A percentile compares a stretch with the other conserved stretches of the same genome.
phyloP scores from a whole-genome alignment of 139 green algal species.

The Chlamydomonas asymmetrica region DNA sequence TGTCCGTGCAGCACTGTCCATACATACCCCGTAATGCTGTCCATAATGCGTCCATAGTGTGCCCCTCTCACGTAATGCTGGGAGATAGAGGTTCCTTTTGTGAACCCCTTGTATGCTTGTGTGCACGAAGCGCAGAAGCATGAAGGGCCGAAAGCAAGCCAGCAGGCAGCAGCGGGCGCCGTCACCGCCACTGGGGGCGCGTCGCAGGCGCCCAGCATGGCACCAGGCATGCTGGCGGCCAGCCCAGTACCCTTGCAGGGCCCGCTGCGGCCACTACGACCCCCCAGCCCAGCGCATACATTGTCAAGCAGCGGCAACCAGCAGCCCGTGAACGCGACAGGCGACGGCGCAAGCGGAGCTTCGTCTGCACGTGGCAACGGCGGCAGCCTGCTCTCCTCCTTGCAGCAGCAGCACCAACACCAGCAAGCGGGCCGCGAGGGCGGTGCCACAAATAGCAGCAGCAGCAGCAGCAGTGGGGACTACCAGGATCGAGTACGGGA shows the following conservation, averaged over 20 bases:
- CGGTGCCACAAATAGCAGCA: not conserved
- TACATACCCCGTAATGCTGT: too few species aligned
- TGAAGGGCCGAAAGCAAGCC: too few species aligned
- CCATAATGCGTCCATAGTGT: too few species aligned
- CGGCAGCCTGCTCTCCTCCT: not conserved
- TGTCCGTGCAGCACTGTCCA: too few species aligned
- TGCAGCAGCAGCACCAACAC: not conserved
- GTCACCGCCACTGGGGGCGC: not conserved
- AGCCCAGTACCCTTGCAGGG: constrained; percentile 3
- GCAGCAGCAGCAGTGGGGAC: constrained; percentile 17
- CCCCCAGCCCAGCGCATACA: too few species aligned
- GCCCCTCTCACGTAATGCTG: too few species aligned
- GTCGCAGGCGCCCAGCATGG: too few species aligned
- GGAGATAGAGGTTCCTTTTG: too few species aligned
- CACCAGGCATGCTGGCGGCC: not conserved
- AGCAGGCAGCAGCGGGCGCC: not conserved
- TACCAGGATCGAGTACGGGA: constrained; percentile 22
- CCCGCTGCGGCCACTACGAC: constrained; percentile 8
- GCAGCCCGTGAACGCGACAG: not conserved
- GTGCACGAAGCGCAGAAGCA: too few species aligned
- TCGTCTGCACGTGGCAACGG: not conserved
- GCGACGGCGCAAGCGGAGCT: not conserved
- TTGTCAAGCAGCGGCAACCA: not conserved
- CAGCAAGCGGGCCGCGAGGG: not conserved
- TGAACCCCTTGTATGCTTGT: too few species aligned